Conservation (phyloP, 495 filamentous ascomycete species). For the Xylaria telfairii region DNA sequence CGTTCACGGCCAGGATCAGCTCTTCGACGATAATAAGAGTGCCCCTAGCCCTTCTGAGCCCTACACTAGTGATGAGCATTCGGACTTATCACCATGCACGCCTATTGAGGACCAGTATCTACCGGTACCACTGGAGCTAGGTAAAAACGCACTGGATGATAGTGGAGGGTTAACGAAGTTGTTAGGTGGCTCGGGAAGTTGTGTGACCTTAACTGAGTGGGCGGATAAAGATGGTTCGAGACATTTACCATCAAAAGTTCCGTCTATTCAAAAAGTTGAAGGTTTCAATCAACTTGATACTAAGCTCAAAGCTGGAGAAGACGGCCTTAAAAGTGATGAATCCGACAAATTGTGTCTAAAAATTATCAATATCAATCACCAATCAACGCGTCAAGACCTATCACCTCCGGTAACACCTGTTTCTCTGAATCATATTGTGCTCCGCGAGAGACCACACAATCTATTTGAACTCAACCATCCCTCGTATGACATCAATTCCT, state of each 20-base stretch:
- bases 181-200: background rate
- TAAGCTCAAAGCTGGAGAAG: background rate
- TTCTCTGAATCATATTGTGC: background rate
- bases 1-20: constrained; percentile 22
- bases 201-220: background rate
- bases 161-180: constrained; percentile 5
- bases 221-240: background rate
- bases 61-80: background rate
- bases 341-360: too few relatives aligned
- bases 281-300: background rate
- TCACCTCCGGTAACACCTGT: background rate
- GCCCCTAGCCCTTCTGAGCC: background rate
- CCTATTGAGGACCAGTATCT: background rate
- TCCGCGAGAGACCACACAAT: background rate
- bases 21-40: constrained; percentile 23
- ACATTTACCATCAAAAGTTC: background rate
- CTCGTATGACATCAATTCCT: background rate
- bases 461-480: background rate
- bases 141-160: background rate
- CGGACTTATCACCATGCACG: background rate
- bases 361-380: background rate
- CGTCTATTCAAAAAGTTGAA: background rate
- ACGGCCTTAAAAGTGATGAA: background rate
- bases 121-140: constrained; percentile 5
- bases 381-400: background rate